Evolutionary conservation across 768 basidiomycete genomes (phyloP).

Genomic region (Filobasidium floriforme): DNA sequence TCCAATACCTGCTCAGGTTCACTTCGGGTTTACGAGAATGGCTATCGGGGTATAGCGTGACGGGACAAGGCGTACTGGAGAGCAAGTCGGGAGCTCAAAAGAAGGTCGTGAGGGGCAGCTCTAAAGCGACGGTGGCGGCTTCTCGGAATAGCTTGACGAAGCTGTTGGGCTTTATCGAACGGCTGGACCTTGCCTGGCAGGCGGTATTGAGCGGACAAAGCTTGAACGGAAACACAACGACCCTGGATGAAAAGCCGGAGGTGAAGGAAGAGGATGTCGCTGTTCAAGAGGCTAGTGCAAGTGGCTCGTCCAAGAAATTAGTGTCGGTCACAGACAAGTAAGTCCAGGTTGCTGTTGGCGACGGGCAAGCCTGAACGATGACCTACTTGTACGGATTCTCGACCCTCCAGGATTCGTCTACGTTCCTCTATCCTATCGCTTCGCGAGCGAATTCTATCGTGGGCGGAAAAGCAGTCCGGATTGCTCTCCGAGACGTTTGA

Average conservation of each 20-base stretch:
- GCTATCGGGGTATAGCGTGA: background rate
- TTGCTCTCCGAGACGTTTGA: background rate
- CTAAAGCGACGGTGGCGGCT: background rate
- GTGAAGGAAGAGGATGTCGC: background rate
- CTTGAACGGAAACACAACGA: background rate
- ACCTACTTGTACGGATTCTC: background rate
- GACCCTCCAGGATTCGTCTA: background rate
- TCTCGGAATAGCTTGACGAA: background rate
- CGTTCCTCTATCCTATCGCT: constrained; percentile 4
- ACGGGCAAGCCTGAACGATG: background rate
- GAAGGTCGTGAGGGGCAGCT: background rate
- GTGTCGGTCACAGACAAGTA: constrained; percentile 6
- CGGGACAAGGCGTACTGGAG: background rate
- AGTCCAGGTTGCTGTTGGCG: background rate
- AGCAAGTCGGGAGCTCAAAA: background rate
- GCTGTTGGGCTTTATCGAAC: background rate
- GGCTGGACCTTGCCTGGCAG: background rate
- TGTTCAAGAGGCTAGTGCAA: background rate
- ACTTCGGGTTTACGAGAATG: background rate
- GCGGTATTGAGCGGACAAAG: background rate
- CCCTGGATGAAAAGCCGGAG: background rate
- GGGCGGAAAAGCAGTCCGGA: background rate
- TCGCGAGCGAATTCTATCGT: background rate
- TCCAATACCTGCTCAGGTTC: constrained; percentile 3
- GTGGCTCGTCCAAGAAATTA: background rate